Evolutionary conservation across 768 basidiomycete genomes (phyloP), one percentile per base, ranked within the genome.

Genomic region (Leccinum ochraceum): DNA sequence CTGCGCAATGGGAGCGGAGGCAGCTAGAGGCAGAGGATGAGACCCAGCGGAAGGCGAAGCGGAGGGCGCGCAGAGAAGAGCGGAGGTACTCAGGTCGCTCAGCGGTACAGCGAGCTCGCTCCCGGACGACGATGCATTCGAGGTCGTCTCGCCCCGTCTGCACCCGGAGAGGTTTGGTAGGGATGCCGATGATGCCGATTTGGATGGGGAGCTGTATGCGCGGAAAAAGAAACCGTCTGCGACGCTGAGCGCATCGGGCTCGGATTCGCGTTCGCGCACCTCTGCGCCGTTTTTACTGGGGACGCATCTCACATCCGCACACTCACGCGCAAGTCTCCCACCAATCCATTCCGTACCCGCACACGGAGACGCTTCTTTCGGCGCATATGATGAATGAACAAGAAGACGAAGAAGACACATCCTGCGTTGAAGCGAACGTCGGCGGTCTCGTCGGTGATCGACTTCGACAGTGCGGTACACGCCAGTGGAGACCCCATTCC

Each of bases 181-280:
- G 9, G 58, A 54, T 1, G 54, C 14, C 7, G 75, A 75, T n/a
- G 77, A 84, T 26, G 86, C 84, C 0, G 87, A 90, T 71, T 76
- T 89, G 20, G 88, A 82, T 46, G 86, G 82, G 1, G 79, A 77
- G 46, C 60, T 81, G 10, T 88, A 88, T 69, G 66, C 81, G 6
- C 76, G 79, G 42, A 76, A 73, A 44, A 69, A 74, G n/a, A 71
- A 57, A 17, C 48, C 69, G 0, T 69, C 75, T 2, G 69, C 67
- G 4, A 71, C 67, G 26, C 65, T 71, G 10, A 77, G 78, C 32
- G 82, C 63, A 11, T 74, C 72, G 0, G 62, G 80, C 28, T 88
- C 87, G 0, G 83, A 86, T 60, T 86, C 84, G 4, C 83, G 80
- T 37, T 88, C 86, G 4, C 80, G 83, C 34, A 87, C 87, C 0